phyloP scores from a whole-genome alignment of 169 alveolate species.

The Babesia divergens region DNA sequence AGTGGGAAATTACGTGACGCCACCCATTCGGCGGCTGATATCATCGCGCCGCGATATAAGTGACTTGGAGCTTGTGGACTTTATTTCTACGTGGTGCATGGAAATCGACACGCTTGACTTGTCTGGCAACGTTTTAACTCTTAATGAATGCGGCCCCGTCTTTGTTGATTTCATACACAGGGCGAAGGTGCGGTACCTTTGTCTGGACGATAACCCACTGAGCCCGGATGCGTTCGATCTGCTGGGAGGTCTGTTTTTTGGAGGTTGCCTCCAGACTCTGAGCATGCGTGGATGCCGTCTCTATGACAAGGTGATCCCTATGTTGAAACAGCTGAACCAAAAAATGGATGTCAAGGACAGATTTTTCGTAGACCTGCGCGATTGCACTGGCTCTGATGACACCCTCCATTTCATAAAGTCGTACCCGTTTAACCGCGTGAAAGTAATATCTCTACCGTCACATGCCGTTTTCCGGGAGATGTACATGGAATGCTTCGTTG shows the following conservation, averaged over 20 bases:
- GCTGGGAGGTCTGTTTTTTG: not conserved
- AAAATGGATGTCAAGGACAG: not conserved
- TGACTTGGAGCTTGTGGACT: constrained; percentile 27
- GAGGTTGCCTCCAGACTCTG: not conserved
- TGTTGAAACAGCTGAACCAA: not conserved
- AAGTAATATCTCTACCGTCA: not conserved
- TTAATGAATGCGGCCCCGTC: not conserved
- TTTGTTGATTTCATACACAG: constrained; percentile 11
- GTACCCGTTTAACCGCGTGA: constrained; percentile 47
- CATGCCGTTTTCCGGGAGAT: constrained; percentile 1
- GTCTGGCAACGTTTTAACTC: constrained; percentile 19
- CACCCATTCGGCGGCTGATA: not conserved
- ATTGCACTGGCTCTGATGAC: not conserved
- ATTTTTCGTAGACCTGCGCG: constrained; percentile 21
- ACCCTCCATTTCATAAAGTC: not conserved
- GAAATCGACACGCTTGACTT: constrained; percentile 16
- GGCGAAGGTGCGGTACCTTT: constrained; percentile 5
- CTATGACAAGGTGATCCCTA: constrained; percentile 1
- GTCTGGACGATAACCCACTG: constrained; percentile 52
- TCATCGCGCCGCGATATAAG: constrained; percentile 15
- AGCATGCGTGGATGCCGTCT: constrained; percentile 44
- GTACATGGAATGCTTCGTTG: constrained; percentile 41
- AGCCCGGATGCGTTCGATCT: not conserved
- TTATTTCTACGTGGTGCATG: constrained; percentile 6
- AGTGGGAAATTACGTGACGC: not conserved